Evolutionary conservation across 2,329 filamentous ascomycete species (phyloP).

Genomic region (Anthostomella pinea): DNA sequence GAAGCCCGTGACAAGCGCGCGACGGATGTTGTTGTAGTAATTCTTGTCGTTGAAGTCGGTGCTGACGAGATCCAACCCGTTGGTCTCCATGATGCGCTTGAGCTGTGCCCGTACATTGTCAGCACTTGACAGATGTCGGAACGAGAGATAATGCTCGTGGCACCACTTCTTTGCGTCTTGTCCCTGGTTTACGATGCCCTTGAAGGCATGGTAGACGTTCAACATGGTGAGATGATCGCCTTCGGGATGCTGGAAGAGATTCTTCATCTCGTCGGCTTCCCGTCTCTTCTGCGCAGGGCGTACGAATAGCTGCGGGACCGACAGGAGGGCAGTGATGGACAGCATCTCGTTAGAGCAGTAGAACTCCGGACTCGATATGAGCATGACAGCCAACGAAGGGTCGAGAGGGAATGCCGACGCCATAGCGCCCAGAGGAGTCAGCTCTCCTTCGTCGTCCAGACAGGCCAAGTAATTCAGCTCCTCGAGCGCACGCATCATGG

Average conservation of each 20-base stretch:
- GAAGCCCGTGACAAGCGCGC: constrained; percentile 88
- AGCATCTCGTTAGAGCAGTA: constrained; percentile 98
- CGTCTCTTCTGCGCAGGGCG: constrained; percentile 82
- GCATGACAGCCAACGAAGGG: constrained; percentile 91
- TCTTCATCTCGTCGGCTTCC: constrained; percentile 96
- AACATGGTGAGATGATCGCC: constrained; percentile 95
- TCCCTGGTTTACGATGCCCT: constrained; percentile 62
- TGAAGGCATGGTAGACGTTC: constrained; percentile 98
- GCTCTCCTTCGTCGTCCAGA: constrained; percentile 91
- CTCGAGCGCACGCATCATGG: constrained; percentile 94
- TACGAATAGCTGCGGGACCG: constrained; percentile 90
- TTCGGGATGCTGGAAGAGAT: constrained; percentile 85
- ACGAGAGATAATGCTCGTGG: constrained; percentile 91
- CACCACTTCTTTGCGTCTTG: constrained; percentile 86
- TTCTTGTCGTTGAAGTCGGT: constrained; percentile 93
- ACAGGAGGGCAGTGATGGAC: constrained; percentile 89
- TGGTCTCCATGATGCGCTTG: constrained; percentile 93
- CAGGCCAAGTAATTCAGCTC: constrained; percentile 97
- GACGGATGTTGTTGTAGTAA: constrained; percentile 96
- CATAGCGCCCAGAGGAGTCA: constrained; percentile 79
- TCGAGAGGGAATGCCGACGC: constrained; percentile 96
- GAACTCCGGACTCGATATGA: constrained; percentile 96
- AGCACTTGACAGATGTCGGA: constrained; percentile 82
- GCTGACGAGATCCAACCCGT: constrained; percentile 79
- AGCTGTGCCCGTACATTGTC: constrained; percentile 93